Evolutionary conservation across 179 eudicot genomes (phyloP).

Genomic region (Actinidia chinensis): DNA sequence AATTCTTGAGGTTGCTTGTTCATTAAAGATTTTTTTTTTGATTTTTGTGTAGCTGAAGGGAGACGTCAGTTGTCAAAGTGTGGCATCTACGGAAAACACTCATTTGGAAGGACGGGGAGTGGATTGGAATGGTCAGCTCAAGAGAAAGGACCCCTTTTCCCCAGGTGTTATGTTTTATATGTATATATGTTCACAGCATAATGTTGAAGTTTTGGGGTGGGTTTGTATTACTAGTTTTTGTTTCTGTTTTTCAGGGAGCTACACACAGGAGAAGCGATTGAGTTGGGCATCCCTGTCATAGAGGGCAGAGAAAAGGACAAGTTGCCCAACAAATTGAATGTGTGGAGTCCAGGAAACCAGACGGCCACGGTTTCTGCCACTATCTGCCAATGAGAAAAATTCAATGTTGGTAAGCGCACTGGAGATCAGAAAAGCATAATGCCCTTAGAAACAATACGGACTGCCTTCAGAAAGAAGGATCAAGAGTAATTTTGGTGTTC

Average conservation of each 20-base stretch:
- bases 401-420: conserved; percentile 58
- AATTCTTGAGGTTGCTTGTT: neutral
- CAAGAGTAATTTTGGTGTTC: conserved; percentile 86
- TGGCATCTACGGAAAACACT: conserved; percentile 90
- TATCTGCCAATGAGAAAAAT: conserved; percentile 62
- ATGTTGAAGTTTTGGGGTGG: neutral
- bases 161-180: conserved; percentile 31
- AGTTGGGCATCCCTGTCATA: conserved; percentile 42
- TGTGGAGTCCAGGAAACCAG: conserved; percentile 37
- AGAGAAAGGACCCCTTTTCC: conserved; percentile 30
- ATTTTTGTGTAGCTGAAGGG: conserved; percentile 63
- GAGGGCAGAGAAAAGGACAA: conserved; percentile 43
- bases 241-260: conserved; percentile 58
- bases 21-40: neutral
- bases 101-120: conserved; percentile 73
- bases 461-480: conserved; percentile 70
- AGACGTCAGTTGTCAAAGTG: conserved; percentile 59
- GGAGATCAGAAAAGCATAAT: conserved; percentile 45
- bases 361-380: conserved; percentile 41
- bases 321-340: conserved; percentile 28
- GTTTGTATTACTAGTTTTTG: neutral
- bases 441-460: conserved; percentile 53
- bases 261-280: conserved; percentile 63
- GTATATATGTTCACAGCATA: neutral
- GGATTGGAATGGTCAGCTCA: conserved; percentile 66